phyloP scores from a whole-genome alignment of 805 yeast genomes.

The Aciculoconidium aculeatum region DNA sequence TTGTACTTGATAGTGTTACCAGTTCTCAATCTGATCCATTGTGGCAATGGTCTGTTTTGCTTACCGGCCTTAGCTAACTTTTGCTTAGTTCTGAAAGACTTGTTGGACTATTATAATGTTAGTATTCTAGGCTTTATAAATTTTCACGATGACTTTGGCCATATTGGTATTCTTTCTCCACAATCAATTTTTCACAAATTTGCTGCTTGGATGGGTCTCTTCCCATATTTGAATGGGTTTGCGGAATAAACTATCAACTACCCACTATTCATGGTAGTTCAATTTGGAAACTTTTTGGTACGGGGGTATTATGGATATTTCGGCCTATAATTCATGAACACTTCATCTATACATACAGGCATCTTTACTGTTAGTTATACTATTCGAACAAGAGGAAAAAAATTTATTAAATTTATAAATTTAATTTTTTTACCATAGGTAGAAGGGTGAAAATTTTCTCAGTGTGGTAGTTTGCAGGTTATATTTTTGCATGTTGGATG shows the following conservation, averaged over 20 bases:
- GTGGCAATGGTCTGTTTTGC: conserved; percentile 99
- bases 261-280: no score
- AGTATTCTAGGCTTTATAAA: conserved; percentile 15
- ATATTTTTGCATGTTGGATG: no score
- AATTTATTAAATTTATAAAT: conserved; percentile 1
- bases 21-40: conserved; percentile 99
- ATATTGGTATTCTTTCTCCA: background rate
- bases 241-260: no score
- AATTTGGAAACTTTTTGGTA: no score
- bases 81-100: conserved; percentile 95
- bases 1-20: conserved; percentile 96
- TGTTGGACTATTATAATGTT: conserved; percentile 66
- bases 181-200: background rate
- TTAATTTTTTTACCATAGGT: conserved; percentile 3
- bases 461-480: background rate
- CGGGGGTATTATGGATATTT: no score
- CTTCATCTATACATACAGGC: conserved; percentile 45
- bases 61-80: conserved; percentile 98
- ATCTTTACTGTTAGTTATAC: conserved; percentile 24
- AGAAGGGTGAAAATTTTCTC: conserved; percentile 6
- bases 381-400: conserved; percentile 10
- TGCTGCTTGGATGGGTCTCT: no score
- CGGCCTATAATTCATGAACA: no score
- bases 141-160: no score
- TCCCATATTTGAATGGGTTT: no score